phyloP scores from a whole-genome alignment of 1,284 basidiomycete genomes.

The Rhodotorula sp. region DNA sequence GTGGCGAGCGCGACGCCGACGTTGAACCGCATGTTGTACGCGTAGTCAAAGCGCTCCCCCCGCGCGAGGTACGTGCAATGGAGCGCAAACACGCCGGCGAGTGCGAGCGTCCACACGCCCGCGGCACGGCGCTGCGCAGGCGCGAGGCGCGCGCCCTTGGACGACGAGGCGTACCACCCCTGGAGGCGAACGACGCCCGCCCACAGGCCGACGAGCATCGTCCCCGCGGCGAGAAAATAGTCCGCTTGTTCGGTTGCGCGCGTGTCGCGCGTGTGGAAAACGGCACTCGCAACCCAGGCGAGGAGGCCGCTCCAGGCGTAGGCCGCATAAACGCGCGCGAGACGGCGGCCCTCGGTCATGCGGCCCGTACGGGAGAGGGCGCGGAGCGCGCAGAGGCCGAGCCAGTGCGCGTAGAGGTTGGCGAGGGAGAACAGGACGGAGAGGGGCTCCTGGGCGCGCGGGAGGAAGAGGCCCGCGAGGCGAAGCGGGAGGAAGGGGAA shows the following conservation, averaged over 20 bases:
- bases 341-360: constrained; percentile 51
- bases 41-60: constrained; percentile 84
- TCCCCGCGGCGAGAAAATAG: constrained; percentile 89
- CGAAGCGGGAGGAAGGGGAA: constrained; percentile 12
- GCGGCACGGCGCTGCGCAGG: constrained; percentile 54
- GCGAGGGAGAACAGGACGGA: constrained; percentile 84
- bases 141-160: constrained; percentile 32
- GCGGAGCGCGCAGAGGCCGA: constrained; percentile 30
- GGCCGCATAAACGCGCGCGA: constrained; percentile 68
- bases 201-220: constrained; percentile 70
- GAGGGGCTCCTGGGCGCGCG: constrained; percentile 89
- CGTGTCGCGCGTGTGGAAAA: constrained; percentile 91
- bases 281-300: constrained; percentile 87
- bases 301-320: constrained; percentile 78
- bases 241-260: constrained; percentile 85
- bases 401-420: constrained; percentile 72
- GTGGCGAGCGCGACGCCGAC: constrained; percentile 66
- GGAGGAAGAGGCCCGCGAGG: constrained; percentile 51
- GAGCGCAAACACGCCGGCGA: constrained; percentile 60
- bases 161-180: constrained; percentile 38
- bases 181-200: constrained; percentile 50
- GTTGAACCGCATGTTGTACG: constrained; percentile 91
- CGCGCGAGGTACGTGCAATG: constrained; percentile 79
- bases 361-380: constrained; percentile 52
- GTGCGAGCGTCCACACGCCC: constrained; percentile 43